Evolutionary conservation across 352 stramenopile genomes (phyloP).

Genomic region (Phytophthora podocarpi): DNA sequence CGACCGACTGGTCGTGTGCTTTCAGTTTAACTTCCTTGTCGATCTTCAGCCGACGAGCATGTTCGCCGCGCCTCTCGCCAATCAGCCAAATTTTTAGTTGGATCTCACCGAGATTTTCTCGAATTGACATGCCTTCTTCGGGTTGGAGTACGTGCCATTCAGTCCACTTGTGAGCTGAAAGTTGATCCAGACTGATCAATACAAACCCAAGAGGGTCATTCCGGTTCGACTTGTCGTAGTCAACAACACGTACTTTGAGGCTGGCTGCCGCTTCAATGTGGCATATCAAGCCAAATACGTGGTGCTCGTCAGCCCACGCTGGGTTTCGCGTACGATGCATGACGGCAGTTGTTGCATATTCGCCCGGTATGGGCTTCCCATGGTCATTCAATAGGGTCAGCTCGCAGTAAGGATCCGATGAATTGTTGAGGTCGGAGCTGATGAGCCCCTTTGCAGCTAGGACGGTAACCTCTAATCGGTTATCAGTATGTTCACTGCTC

Average conservation of each 20-base stretch:
- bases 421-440: constrained; percentile 64
- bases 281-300: constrained; percentile 65
- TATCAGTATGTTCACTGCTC: constrained; percentile 64
- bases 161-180: constrained; percentile 54
- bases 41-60: constrained; percentile 53
- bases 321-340: constrained; percentile 68
- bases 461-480: constrained; percentile 70
- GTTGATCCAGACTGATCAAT: constrained; percentile 48
- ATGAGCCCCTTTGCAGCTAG: constrained; percentile 57
- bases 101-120: constrained; percentile 56
- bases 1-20: constrained; percentile 59
- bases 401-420: constrained; percentile 68
- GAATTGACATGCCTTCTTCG: constrained; percentile 49
- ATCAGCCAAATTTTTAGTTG: constrained; percentile 59
- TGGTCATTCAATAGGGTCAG: constrained; percentile 62
- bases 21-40: constrained; percentile 61
- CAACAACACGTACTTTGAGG: constrained; percentile 57
- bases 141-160: constrained; percentile 58
- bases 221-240: constrained; percentile 56
- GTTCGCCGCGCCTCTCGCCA: constrained; percentile 66
- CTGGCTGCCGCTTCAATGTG: constrained; percentile 61
- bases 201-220: constrained; percentile 63
- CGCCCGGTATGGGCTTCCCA: constrained; percentile 50
- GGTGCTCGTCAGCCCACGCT: constrained; percentile 62
- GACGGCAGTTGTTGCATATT: constrained; percentile 51